A percentile compares a stretch with the other conserved stretches of the same genome.
Evolutionary conservation across 78 protist genomes (phyloP).

Genomic region (Creolimax fragrantissima): DNA sequence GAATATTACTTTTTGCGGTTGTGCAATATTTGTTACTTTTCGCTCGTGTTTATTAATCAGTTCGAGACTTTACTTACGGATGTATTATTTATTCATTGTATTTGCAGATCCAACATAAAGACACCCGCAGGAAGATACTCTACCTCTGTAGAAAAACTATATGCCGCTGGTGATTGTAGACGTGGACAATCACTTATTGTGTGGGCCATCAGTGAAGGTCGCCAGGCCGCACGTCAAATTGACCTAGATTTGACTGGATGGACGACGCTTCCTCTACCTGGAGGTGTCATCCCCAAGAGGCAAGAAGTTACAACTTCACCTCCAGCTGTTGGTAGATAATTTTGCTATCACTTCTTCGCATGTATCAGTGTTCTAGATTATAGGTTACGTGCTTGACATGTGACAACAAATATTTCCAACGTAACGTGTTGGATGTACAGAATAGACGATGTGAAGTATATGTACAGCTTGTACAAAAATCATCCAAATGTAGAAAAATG

Average conservation of each 20-base stretch:
- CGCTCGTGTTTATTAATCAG: neutral
- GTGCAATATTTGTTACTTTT: neutral
- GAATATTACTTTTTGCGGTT: neutral
- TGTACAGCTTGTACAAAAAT: too few relatives aligned
- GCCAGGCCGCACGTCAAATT: constrained; percentile 50
- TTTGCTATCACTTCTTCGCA: too few relatives aligned
- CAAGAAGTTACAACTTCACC: neutral
- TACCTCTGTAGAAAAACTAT: neutral
- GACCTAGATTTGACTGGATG: constrained; percentile 44
- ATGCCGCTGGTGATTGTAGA: constrained; percentile 68
- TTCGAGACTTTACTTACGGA: neutral
- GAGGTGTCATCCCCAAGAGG: constrained; percentile 27
- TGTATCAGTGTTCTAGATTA: too few relatives aligned
- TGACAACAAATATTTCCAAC: too few relatives aligned
- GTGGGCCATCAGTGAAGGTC: constrained; percentile 86
- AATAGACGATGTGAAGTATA: too few relatives aligned
- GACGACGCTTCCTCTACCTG: constrained; percentile 40
- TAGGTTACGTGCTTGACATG: too few relatives aligned
- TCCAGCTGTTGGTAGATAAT: neutral
- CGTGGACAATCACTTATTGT: constrained; percentile 76
- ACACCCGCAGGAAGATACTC: constrained; percentile 9
- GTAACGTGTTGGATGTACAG: too few relatives aligned
- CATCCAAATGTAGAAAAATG: too few relatives aligned
- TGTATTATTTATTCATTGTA: too few relatives aligned
- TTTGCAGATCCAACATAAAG: constrained; percentile 2